phyloP scores from a whole-genome alignment of 352 stramenopile species.

The Peronospora tabacina region DNA sequence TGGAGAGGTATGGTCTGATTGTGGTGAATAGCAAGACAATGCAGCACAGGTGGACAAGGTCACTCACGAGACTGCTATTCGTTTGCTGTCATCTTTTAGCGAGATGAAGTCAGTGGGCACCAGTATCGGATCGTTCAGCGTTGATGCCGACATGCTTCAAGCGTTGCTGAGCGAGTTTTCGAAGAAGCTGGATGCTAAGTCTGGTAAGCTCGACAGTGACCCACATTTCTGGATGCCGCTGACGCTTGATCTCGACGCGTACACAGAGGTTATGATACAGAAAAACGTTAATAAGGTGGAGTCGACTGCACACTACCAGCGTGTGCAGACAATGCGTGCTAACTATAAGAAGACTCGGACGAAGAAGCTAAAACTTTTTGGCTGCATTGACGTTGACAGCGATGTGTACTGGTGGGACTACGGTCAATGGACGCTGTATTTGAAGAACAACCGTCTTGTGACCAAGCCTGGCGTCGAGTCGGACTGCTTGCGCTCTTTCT shows the following conservation, averaged over 20 bases:
- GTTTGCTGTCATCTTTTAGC: conserved; percentile 89
- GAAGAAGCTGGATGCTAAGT: conserved; percentile 85
- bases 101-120: conserved; percentile 93
- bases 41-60: conserved; percentile 96
- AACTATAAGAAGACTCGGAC: conserved; percentile 65
- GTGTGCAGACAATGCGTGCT: conserved; percentile 89
- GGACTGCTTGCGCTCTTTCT: conserved; percentile 68
- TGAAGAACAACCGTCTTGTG: conserved; percentile 94
- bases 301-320: conserved; percentile 82
- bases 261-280: conserved; percentile 92
- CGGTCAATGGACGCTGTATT: conserved; percentile 96
- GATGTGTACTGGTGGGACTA: conserved; percentile 99
- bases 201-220: conserved; percentile 94
- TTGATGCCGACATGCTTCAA: conserved; percentile 88
- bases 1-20: conserved; percentile 98
- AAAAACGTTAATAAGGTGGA: conserved; percentile 82
- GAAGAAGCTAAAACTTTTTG: conserved; percentile 88
- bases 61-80: conserved; percentile 91
- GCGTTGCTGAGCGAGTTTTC: conserved; percentile 91
- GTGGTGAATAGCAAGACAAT: conserved; percentile 90
- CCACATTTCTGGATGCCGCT: conserved; percentile 98
- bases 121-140: conserved; percentile 93
- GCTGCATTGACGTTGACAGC: conserved; percentile 94
- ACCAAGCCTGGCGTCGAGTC: conserved; percentile 78
- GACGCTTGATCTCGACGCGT: conserved; percentile 89